Evolutionary conservation across 1,284 basidiomycete species (phyloP).

Genomic region (Peniophora sp.): DNA sequence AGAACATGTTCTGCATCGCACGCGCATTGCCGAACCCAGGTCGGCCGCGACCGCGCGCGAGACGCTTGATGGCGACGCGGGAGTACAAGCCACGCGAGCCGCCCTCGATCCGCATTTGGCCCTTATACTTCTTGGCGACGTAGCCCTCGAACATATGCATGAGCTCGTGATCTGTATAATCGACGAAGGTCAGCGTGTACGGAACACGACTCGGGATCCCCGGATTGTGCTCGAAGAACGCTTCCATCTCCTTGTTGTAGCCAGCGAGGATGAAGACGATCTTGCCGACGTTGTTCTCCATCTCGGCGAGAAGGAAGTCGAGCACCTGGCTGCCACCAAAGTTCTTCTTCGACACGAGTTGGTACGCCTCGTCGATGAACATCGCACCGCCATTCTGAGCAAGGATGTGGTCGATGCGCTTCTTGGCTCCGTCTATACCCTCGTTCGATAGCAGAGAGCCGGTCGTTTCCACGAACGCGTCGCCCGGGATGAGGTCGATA

Average conservation of each 20-base stretch:
- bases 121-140: slow-evolving; percentile 36
- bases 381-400: slow-evolving; percentile 51
- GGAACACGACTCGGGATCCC: slow-evolving; percentile 59
- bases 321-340: slow-evolving; percentile 45
- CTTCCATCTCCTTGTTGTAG: slow-evolving; percentile 29
- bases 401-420: slow-evolving; percentile 37
- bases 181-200: slow-evolving; percentile 47
- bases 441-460: slow-evolving; percentile 51
- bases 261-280: slow-evolving; percentile 67
- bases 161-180: slow-evolving; percentile 51
- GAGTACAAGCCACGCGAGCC: slow-evolving; percentile 47
- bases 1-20: slow-evolving; percentile 43
- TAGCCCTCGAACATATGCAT: slow-evolving; percentile 42
- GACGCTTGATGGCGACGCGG: slow-evolving; percentile 45
- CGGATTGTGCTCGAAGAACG: slow-evolving; percentile 66
- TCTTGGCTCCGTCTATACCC: slow-evolving; percentile 43
- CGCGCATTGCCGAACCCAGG: slow-evolving; percentile 62
- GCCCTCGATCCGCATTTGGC: slow-evolving; percentile 47
- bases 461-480: slow-evolving; percentile 50
- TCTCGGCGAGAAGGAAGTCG: slow-evolving; percentile 61
- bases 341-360: slow-evolving; percentile 41
- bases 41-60: slow-evolving; percentile 44
- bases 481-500: slow-evolving; percentile 42
- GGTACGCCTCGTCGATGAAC: slow-evolving; percentile 66
- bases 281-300: slow-evolving; percentile 59